Conservation (phyloP, 202 grass and related monocot species). For the Dendrocalamus latiflorus region DNA sequence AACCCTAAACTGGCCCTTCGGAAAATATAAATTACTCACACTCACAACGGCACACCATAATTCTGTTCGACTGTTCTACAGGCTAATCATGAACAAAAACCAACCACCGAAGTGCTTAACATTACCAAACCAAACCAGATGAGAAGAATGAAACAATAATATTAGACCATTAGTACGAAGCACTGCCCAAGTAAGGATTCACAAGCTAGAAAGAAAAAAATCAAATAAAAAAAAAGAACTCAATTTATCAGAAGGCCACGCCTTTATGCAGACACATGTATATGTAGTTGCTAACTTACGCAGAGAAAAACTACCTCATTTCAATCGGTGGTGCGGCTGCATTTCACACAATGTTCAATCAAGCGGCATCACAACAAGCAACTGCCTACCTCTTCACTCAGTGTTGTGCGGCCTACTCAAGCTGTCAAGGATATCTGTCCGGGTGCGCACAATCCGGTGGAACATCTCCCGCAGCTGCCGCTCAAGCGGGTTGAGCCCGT, state of each 20-base stretch:
- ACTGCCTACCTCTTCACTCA: not conserved
- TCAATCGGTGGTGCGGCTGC: not conserved
- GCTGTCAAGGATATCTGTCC: slow-evolving; percentile 67
- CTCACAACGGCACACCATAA: not conserved
- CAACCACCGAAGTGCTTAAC: not conserved
- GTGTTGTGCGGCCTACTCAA: slow-evolving; percentile 34
- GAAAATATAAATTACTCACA: not conserved
- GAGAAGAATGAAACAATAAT: slow-evolving; percentile 27
- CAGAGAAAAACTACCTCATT: slow-evolving; percentile 29
- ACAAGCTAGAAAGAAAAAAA: slow-evolving; percentile 40
- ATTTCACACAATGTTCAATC: slow-evolving; percentile 11
- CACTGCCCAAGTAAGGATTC: slow-evolving; percentile 34
- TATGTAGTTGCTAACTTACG: slow-evolving; percentile 33
- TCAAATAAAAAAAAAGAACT: slow-evolving; percentile 1
- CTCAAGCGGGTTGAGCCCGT: slow-evolving; percentile 74
- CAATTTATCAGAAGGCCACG: slow-evolving; percentile 34
- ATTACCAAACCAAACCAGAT: slow-evolving; percentile 3
- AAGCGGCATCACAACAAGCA: slow-evolving; percentile 3
- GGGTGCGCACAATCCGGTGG: slow-evolving; percentile 62
- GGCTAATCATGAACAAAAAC: slow-evolving; percentile 6
- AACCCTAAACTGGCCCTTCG: not conserved
- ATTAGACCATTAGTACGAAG: slow-evolving; percentile 19
- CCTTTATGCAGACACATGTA: slow-evolving; percentile 32
- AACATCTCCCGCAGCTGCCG: slow-evolving; percentile 78
- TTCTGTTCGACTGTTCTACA: not conserved